Conservation (phyloP, 306 rosid species). For the Trichosanthes truncata region DNA sequence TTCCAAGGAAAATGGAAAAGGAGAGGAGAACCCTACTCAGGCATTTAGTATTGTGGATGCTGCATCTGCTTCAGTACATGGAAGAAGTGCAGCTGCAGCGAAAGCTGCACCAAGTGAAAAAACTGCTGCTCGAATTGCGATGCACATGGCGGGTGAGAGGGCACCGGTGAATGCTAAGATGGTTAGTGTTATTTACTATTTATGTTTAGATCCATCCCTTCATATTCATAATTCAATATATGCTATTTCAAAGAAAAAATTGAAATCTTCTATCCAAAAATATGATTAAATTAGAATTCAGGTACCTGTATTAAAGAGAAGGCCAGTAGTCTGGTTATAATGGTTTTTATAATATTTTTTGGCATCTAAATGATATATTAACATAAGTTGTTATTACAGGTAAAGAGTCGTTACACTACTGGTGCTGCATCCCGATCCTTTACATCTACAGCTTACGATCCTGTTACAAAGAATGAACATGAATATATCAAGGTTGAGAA, state of each 20-base stretch:
- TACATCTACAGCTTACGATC: constrained; percentile 87
- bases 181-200: constrained; percentile 34
- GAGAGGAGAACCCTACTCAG: constrained; percentile 43
- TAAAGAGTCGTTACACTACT: constrained; percentile 81
- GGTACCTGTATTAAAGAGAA: background rate
- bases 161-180: constrained; percentile 80
- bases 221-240: too few species aligned
- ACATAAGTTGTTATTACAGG: constrained; percentile 36
- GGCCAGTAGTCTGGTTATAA: background rate
- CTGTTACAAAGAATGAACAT: constrained; percentile 76
- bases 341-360: background rate
- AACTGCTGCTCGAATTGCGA: constrained; percentile 94
- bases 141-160: constrained; percentile 95
- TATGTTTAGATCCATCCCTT: background rate
- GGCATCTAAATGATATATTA: background rate
- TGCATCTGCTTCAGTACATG: constrained; percentile 99
- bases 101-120: constrained; percentile 80
- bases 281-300: constrained; percentile 3
- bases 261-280: background rate
- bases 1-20: constrained; percentile 44
- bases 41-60: constrained; percentile 93
- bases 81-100: constrained; percentile 96
- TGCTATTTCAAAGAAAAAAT: background rate
- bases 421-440: constrained; percentile 98
- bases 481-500: constrained; percentile 95